A percentile compares a stretch with the other conserved stretches of the same genome.
These are phyloP conservation scores for Rhododendron ovatum DNA, from an alignment of 148 eudicot species.

Conservation along the genomic window DNA sequence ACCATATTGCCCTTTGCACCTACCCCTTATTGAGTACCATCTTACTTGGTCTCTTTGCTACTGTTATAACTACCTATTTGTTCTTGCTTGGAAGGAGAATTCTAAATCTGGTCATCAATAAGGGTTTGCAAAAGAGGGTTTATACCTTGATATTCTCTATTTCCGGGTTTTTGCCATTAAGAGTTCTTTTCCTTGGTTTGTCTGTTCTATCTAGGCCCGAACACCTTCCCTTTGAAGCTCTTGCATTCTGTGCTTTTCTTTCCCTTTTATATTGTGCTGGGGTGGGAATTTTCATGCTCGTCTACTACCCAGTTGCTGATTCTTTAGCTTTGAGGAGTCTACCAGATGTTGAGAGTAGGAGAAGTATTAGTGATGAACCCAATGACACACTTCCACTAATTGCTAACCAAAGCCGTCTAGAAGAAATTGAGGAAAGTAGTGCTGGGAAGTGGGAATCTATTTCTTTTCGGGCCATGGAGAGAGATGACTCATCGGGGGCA, in stretches of 20 bases:
- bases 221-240: slow-evolving; percentile 56
- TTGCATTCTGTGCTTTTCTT: slow-evolving; percentile 74
- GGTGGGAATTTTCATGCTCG: slow-evolving; percentile 66
- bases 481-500: slow-evolving; percentile 47
- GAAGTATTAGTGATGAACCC: slow-evolving; percentile 33
- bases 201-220: slow-evolving; percentile 67
- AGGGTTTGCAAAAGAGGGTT: slow-evolving; percentile 81
- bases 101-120: slow-evolving; percentile 73
- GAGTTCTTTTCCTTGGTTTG: slow-evolving; percentile 80
- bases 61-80: slow-evolving; percentile 49
- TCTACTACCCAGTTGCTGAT: slow-evolving; percentile 81
- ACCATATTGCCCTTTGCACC: slow-evolving; percentile 51
- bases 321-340: slow-evolving; percentile 71
- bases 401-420: slow-evolving; percentile 52
- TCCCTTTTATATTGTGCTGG: slow-evolving; percentile 64
- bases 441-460: slow-evolving; percentile 71
- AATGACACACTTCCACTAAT: slow-evolving; percentile 66
- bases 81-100: slow-evolving; percentile 76
- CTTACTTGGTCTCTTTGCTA: slow-evolving; percentile 69
- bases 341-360: slow-evolving; percentile 58
- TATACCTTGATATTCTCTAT: slow-evolving; percentile 62
- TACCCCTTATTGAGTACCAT: slow-evolving; percentile 86
- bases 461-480: slow-evolving; percentile 68
- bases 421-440: slow-evolving; percentile 30
- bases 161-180: slow-evolving; percentile 57